A percentile compares a stretch with the other conserved stretches of the same genome.
These are phyloP conservation scores for Phytophthora brassicae DNA, from an alignment of 352 stramenopile species.

Conservation along the genomic window DNA sequence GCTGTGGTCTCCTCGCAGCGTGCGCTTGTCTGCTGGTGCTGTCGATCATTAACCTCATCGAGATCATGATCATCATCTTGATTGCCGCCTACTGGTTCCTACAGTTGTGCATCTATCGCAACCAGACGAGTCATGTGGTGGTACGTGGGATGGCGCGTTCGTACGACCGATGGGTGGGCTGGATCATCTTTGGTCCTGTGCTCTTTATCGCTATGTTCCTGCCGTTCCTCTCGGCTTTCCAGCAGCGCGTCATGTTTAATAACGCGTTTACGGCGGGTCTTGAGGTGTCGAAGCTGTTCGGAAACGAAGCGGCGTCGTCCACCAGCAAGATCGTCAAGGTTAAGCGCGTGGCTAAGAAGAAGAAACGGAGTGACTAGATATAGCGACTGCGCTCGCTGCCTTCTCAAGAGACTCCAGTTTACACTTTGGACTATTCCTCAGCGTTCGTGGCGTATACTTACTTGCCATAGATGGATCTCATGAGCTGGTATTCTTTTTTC, in stretches of 20 bases:
- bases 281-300: conserved; percentile 87
- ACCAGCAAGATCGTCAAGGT: conserved; percentile 81
- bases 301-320: conserved; percentile 78
- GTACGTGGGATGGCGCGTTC: conserved; percentile 71
- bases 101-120: conserved; percentile 68
- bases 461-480: conserved; percentile 7
- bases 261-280: conserved; percentile 87
- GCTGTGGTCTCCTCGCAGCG: conserved; percentile 61
- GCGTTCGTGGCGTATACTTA: conserved; percentile 2
- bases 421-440: conserved; percentile 11
- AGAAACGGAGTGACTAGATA: conserved; percentile 62
- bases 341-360: conserved; percentile 89
- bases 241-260: conserved; percentile 91
- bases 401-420: not conserved
- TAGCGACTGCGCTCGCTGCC: conserved; percentile 4
- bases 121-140: conserved; percentile 82
- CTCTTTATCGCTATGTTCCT: conserved; percentile 90
- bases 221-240: conserved; percentile 83
- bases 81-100: conserved; percentile 87
- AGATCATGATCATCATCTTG: conserved; percentile 69
- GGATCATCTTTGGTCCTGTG: conserved; percentile 88
- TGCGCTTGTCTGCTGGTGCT: conserved; percentile 64
- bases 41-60: conserved; percentile 70
- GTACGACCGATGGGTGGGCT: conserved; percentile 83
- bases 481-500: conserved; percentile 11